These are phyloP conservation scores for Penicilliopsis zonata DNA, from an alignment of 495 filamentous ascomycete genomes.

Conservation along the genomic window DNA sequence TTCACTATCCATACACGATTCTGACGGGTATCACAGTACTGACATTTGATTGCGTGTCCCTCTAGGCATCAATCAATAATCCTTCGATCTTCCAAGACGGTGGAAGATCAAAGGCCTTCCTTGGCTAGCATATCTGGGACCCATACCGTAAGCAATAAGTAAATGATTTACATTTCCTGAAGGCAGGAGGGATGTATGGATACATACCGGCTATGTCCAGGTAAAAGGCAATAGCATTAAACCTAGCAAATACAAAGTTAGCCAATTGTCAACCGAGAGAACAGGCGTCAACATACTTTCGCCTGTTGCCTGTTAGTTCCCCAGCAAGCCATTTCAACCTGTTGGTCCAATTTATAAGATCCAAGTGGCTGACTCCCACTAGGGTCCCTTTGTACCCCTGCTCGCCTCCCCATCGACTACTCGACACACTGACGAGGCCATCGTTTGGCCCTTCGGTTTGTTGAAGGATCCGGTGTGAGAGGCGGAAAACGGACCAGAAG, in stretches of 20 bases:
- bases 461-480: slow-evolving; percentile 58
- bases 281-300: slow-evolving; percentile 41
- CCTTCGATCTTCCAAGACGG: neutral
- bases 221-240: slow-evolving; percentile 95
- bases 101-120: slow-evolving; percentile 18
- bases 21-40: no score
- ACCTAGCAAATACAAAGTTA: slow-evolving; percentile 34
- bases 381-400: slow-evolving; percentile 73
- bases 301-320: slow-evolving; percentile 53
- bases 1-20: no score
- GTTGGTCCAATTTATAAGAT: slow-evolving; percentile 95
- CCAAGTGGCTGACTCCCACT: slow-evolving; percentile 77
- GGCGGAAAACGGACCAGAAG: slow-evolving; percentile 62
- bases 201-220: slow-evolving; percentile 66
- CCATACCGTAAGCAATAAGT: no score
- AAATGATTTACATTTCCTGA: no score
- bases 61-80: no score
- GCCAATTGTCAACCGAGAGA: neutral
- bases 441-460: slow-evolving; percentile 75
- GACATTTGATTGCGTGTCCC: no score
- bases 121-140: slow-evolving; percentile 26
- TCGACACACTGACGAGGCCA: slow-evolving; percentile 80
- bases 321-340: slow-evolving; percentile 59
- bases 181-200: neutral
- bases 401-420: slow-evolving; percentile 69